Evolutionary conservation across 352 stramenopile species (phyloP), one percentile per base, ranked within the genome.

Genomic region (Pythium phragmiticola): DNA sequence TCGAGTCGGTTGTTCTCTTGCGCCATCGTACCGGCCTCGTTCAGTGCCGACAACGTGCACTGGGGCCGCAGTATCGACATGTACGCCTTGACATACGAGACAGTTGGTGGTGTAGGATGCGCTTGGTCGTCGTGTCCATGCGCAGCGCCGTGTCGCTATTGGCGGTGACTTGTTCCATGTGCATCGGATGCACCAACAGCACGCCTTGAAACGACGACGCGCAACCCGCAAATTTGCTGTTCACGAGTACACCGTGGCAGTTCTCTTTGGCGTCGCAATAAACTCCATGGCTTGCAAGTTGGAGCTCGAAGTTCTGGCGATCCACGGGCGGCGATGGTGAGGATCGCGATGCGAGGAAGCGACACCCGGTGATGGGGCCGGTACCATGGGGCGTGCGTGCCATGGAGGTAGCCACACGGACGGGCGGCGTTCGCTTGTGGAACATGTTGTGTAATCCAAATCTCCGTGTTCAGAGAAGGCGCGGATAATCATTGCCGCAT

Each of bases 201-300:
- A 87, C 89, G 9, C 89, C 89, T 75, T 95, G 88, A 43, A 96
- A 96, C 13, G 84, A 94, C 23, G 87, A 90, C 13, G 88, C 87
- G 42, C 88, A 96, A 17, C 89, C 89, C 39, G 89, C 89, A 70
- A 97, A 97, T 65, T 97, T 88, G 60, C 86, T 96, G 68, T 96
- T 90, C 36, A 97, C 87, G 4, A 97, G 77, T n/a, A 96, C 89
- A 0, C 89, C 89, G 21, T 95, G 84, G 30, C 87, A 91, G 34
- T 72, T 87, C 26, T 88, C 86, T 88, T 89, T 53, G 90, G 83
- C 4, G 83, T 76, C 2, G 87, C 87, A 17, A 97, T 91, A 54
- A 95, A 97, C 70, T 97, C 89, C 82, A 96, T 94, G 2, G 84
- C 87, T 47, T 96, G 88, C 7, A 97, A 66, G 57, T 96, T 97